phyloP scores from a whole-genome alignment of 148 eudicot genomes.

The Amaranthus hypochondriacus region DNA sequence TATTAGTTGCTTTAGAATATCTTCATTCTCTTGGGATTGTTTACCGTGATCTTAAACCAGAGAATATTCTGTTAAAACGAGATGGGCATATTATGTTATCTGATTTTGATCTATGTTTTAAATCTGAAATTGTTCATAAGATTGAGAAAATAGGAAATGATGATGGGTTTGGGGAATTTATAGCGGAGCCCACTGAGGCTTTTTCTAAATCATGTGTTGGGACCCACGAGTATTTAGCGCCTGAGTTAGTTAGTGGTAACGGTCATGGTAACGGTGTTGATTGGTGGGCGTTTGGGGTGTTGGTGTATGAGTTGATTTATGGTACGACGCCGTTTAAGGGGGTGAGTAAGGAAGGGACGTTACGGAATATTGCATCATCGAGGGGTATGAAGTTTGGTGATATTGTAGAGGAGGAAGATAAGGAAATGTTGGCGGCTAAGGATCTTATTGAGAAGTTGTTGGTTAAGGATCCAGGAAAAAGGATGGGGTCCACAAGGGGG shows the following conservation, averaged over 20 bases:
- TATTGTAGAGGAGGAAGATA: constrained; percentile 23
- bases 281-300: constrained; percentile 92
- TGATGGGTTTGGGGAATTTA: constrained; percentile 34
- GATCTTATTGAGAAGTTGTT: constrained; percentile 59
- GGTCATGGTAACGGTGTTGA: constrained; percentile 92
- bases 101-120: constrained; percentile 74
- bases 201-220: constrained; percentile 78
- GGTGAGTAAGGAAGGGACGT: constrained; percentile 52
- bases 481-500: constrained; percentile 64
- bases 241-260: constrained; percentile 58
- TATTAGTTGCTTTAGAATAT: constrained; percentile 64
- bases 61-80: constrained; percentile 52
- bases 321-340: constrained; percentile 88
- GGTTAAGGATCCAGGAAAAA: constrained; percentile 58
- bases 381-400: constrained; percentile 36
- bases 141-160: constrained; percentile 19
- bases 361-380: constrained; percentile 58
- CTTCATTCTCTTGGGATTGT: constrained; percentile 64
- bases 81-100: constrained; percentile 83
- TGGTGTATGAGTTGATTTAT: constrained; percentile 55
- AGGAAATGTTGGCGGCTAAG: constrained; percentile 27
- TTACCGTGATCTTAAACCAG: constrained; percentile 75
- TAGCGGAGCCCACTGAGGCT: constrained; percentile 71
- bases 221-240: constrained; percentile 87
- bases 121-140: constrained; percentile 39